These are phyloP conservation scores for Gaeumannomyces sp. DNA, from an alignment of 2,329 filamentous ascomycete genomes.

Conservation along the genomic window DNA sequence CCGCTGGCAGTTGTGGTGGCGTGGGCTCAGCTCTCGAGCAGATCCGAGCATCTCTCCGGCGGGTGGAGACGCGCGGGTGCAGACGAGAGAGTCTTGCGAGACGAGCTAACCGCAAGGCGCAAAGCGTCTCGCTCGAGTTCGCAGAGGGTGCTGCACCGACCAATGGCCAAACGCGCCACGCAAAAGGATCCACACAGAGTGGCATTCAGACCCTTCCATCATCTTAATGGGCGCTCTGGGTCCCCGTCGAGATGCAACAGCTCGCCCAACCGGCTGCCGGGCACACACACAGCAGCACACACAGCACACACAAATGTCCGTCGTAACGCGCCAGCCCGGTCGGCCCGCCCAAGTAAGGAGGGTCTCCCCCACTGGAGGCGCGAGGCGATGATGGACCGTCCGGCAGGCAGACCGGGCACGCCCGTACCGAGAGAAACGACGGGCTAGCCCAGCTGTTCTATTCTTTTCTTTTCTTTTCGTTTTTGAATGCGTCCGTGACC, in stretches of 20 bases:
- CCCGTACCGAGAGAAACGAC: background rate
- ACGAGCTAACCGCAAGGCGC: background rate
- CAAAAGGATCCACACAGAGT: background rate
- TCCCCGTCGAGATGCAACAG: background rate
- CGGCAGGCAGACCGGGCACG: no score
- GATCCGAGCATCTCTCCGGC: background rate
- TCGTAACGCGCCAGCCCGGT: no score
- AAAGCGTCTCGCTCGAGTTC: background rate
- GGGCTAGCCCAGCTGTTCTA: background rate
- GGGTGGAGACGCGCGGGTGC: background rate
- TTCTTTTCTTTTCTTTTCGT: background rate
- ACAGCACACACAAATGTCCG: background rate
- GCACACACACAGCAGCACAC: background rate
- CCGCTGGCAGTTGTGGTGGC: background rate
- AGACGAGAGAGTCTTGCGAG: background rate
- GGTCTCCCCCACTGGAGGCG: background rate
- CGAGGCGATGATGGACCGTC: background rate
- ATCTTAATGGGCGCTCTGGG: background rate
- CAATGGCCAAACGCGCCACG: background rate
- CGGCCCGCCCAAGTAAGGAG: background rate
- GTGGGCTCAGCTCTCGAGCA: background rate
- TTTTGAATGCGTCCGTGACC: background rate
- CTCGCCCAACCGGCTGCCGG: no score
- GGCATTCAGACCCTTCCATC: background rate
- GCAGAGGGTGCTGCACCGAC: no score